phyloP scores from a whole-genome alignment of 176 grass and related monocot genomes.

The Melocanna baccifera region DNA sequence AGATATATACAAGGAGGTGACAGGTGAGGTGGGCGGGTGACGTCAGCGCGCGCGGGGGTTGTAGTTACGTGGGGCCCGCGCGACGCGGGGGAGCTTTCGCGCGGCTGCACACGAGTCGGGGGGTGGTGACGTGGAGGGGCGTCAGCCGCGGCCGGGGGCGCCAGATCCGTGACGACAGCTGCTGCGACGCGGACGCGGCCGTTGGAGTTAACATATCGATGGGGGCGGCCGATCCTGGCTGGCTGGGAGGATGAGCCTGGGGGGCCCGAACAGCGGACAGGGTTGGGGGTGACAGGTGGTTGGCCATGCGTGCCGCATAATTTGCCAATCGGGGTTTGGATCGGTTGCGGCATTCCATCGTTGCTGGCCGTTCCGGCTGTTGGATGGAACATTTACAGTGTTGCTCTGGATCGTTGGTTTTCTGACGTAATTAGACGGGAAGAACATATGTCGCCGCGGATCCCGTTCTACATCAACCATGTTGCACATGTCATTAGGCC shows the following conservation, averaged over 20 bases:
- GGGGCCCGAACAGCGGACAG: slow-evolving; percentile 8
- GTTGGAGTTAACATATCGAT: not conserved
- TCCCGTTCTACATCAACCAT: too few relatives aligned
- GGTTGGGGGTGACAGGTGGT: too few relatives aligned
- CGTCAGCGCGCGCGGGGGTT: not conserved
- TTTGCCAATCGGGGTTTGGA: too few relatives aligned
- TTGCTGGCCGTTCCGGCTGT: too few relatives aligned
- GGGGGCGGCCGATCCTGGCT: not conserved
- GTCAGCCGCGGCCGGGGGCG: slow-evolving; percentile 28
- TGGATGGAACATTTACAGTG: too few relatives aligned
- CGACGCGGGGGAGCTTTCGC: slow-evolving; percentile 25
- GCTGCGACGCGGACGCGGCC: slow-evolving; percentile 30
- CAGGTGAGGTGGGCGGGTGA: slow-evolving; percentile 39
- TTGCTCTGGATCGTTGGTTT: too few relatives aligned
- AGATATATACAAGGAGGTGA: slow-evolving; percentile 19
- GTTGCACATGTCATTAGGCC: too few relatives aligned
- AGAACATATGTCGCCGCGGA: too few relatives aligned
- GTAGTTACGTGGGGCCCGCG: not conserved
- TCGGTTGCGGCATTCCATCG: too few relatives aligned
- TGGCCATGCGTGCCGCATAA: not conserved
- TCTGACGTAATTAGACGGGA: too few relatives aligned
- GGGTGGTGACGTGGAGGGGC: slow-evolving; percentile 16
- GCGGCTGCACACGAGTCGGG: slow-evolving; percentile 30
- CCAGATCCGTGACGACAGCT: slow-evolving; percentile 34
- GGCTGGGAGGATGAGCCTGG: not conserved